Evolutionary conservation across 1,284 basidiomycete genomes (phyloP).

Genomic region (Exobasidium rhododendri): DNA sequence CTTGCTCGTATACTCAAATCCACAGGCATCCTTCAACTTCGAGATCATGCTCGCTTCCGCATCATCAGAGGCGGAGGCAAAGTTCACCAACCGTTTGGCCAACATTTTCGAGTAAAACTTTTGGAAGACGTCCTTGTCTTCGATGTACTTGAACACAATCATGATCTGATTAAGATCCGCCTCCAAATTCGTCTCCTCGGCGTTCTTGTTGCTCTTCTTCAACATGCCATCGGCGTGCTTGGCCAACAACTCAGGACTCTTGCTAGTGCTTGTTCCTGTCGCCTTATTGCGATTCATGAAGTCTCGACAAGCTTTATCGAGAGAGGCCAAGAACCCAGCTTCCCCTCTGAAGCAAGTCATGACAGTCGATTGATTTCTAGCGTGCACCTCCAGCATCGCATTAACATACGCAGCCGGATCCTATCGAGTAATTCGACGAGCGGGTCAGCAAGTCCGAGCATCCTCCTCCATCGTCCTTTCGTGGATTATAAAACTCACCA

Average conservation of each 20-base stretch:
- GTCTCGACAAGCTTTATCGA: constrained; percentile 89
- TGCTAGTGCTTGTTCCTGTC: constrained; percentile 56
- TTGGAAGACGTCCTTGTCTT: constrained; percentile 99
- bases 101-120: constrained; percentile 97
- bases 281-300: constrained; percentile 94
- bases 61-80: constrained; percentile 91
- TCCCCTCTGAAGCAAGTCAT: constrained; percentile 87
- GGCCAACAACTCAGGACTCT: constrained; percentile 89
- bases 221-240: constrained; percentile 88
- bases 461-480: constrained; percentile 64
- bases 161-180: constrained; percentile 87
- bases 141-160: constrained; percentile 97
- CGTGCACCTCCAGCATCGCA: constrained; percentile 83
- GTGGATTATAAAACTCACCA: too few species aligned
- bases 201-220: constrained; percentile 87
- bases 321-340: constrained; percentile 87
- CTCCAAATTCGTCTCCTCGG: constrained; percentile 86
- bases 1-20: constrained; percentile 98
- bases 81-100: constrained; percentile 88
- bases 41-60: constrained; percentile 97
- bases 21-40: constrained; percentile 95
- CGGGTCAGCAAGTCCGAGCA: constrained; percentile 57
- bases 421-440: constrained; percentile 29
- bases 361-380: constrained; percentile 87
- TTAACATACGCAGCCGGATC: constrained; percentile 91